Evolutionary conservation across 2,329 filamentous ascomycete species (phyloP), one percentile per base, ranked within the genome.

Genomic region (Seiridium cupressi): DNA sequence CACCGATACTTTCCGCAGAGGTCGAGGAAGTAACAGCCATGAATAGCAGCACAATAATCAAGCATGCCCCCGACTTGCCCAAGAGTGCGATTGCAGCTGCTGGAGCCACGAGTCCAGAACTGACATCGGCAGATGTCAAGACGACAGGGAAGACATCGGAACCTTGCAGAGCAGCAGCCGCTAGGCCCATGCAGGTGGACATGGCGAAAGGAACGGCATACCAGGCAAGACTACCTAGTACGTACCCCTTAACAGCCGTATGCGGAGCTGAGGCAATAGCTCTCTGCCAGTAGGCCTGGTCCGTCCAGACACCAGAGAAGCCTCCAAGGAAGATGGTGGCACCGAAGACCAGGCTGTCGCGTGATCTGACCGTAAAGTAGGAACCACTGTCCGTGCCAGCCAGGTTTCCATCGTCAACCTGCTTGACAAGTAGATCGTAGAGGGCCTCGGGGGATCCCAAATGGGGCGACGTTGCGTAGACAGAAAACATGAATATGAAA

Each of bases 1-100:
- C 72, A 3, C 72, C 77, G 13, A 81, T 79, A 4, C 80, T 71
- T 59, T 81, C 77, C 0, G 78, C 76, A 2, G 63, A 76, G 49
- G 78, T 78, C 1, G 74, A 74, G 4, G 70, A 73, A 0, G 79
- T 81, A 5, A 79, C 76, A 4, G 78, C 77, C 79, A 81, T 81
- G 70, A 81, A 81, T 0, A 80, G 71, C 13, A 79, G 70, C 4
- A 81, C 64, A 10, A 77, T 66, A 64, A 76, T 55, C 9, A 73
- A 65, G 1, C 67, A 71, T 0, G 73, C 71, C 2, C 74, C 74
- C n/a, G 71, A 71, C 42, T 65, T 70, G 1, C 74, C 73, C 1
- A 77, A 66, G 5, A 79, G 64, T 0, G 75, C 71, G 44, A 73
- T 69, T 8, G 73, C 72, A 7, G 64, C 66, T 3, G 71, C 71